Base-by-base conservation (phyloP, 2,329 filamentous ascomycete genomes). In the Parasarocladium wereldwijsianum region DNA sequence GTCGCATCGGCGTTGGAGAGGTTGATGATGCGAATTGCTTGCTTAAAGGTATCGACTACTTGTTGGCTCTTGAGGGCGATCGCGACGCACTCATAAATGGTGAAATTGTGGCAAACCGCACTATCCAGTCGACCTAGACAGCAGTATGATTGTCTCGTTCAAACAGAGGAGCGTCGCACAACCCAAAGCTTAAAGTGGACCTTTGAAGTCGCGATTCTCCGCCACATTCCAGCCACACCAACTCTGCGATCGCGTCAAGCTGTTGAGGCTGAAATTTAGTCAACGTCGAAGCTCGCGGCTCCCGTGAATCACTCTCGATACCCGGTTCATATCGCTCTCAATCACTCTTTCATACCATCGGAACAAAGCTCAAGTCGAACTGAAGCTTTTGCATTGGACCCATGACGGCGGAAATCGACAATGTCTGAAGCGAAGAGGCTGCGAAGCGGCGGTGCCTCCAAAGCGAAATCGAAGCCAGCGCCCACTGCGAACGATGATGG, bases 351-450 rank as follows among this genome's bases (percentile, higher is more conserved):
- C n/a, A n/a, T n/a, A n/a, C n/a, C n/a, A n/a, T n/a, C n/a, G n/a
- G n/a, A n/a, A n/a, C n/a, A n/a, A 19, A 29, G 28, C 8, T 30
- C 15, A 8, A 23, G 28, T 17, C 27, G 17, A 19, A 29, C 17
- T 15, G n/a, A n/a, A n/a, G n/a, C n/a, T n/a, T n/a, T n/a, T n/a
- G n/a, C n/a, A n/a, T n/a, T n/a, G n/a, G n/a, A n/a, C n/a, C n/a
- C n/a, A n/a, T n/a, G n/a, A n/a, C n/a, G n/a, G n/a, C n/a, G n/a
- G n/a, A n/a, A 28, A 29, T 29, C 35, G 37, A 41, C 33, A 38
- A 72, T 74, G 69, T 67, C 68, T 43, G 69, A 59, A 40, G 64
- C 67, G 37, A 74, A 73, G 54, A 61, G 68, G 47, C 60, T 65
- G 39, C 70, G 64, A 47, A 62, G 62, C 52, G 62, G 60, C 50